Evolutionary conservation across 2,329 filamentous ascomycete species (phyloP).

Genomic region (Chaetomium strumarium): DNA sequence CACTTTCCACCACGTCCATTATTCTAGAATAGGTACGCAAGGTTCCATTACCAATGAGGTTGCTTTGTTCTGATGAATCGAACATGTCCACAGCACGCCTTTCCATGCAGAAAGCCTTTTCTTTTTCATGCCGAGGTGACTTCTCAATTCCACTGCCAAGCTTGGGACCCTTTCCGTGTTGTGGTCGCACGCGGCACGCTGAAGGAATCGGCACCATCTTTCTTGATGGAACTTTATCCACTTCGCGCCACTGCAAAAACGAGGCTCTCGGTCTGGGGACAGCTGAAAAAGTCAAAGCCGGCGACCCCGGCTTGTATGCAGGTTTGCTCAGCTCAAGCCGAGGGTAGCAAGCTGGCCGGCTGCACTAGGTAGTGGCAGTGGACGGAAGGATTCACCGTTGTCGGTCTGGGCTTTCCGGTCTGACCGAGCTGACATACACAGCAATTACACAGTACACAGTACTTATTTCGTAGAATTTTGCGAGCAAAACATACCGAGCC

Average conservation of each 20-base stretch:
- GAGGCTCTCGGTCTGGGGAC: background rate
- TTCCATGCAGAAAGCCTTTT: background rate
- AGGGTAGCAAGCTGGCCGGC: background rate
- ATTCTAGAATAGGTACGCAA: background rate
- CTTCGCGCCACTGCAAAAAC: constrained; percentile 4
- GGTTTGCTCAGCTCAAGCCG: background rate
- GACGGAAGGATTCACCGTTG: background rate
- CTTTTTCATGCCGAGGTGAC: constrained; percentile 6
- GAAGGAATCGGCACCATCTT: background rate
- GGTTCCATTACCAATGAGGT: too few relatives aligned
- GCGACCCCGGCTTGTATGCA: background rate
- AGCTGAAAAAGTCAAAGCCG: background rate
- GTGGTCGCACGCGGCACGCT: too few relatives aligned
- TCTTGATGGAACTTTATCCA: constrained; percentile 6
- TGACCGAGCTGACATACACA: background rate
- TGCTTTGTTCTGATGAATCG: background rate
- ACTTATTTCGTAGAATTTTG: too few relatives aligned
- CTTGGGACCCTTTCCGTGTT: background rate
- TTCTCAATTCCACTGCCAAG: constrained; percentile 10
- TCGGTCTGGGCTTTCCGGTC: background rate
- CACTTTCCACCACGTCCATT: background rate
- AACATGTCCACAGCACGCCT: background rate
- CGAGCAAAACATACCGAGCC: too few relatives aligned
- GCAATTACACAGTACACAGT: too few relatives aligned
- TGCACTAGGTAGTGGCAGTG: too few relatives aligned